Conservation (phyloP, 2,329 filamentous ascomycete genomes). For the Aspergillus intermedius region DNA sequence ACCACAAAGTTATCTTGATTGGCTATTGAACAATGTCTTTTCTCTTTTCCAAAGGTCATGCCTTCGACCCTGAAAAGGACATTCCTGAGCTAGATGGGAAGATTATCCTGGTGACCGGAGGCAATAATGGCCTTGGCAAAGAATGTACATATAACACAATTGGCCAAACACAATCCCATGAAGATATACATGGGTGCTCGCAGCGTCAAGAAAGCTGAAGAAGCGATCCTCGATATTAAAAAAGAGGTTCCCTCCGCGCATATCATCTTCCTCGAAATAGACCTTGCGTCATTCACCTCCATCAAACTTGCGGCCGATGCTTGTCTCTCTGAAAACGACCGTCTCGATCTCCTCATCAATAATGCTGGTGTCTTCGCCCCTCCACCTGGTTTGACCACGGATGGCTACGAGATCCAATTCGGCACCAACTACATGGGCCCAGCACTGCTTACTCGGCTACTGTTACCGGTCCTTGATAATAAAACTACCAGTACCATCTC, state of each 20-base stretch:
- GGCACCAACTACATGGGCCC: constrained; percentile 23
- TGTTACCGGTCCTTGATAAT: constrained; percentile 14
- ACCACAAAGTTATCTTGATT: no score
- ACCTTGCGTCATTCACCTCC: constrained; percentile 8
- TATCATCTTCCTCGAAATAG: constrained; percentile 6
- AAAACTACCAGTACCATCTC: constrained; percentile 6
- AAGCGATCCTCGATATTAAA: constrained; percentile 4
- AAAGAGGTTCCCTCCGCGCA: not conserved
- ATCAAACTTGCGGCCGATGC: constrained; percentile 8
- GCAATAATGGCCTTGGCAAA: constrained; percentile 44
- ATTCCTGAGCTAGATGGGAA: constrained; percentile 37
- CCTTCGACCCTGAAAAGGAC: constrained; percentile 13
- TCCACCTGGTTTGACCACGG: constrained; percentile 15
- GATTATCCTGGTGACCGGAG: constrained; percentile 41
- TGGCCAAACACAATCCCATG: constrained; percentile 3
- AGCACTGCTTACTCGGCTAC: constrained; percentile 19
- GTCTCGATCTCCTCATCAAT: constrained; percentile 23
- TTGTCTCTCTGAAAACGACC: constrained; percentile 5
- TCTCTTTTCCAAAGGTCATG: not conserved
- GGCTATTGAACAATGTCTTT: not conserved
- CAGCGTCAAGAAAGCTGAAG: constrained; percentile 2
- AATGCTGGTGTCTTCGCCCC: constrained; percentile 26
- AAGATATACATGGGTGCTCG: constrained; percentile 7
- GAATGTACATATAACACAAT: constrained; percentile 34
- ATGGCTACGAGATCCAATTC: constrained; percentile 28